Percentiles rank a stretch among this genome's conserved stretches.
Evolutionary conservation across 441 rosid genomes (phyloP).

Genomic region (Populus tomentosa): DNA sequence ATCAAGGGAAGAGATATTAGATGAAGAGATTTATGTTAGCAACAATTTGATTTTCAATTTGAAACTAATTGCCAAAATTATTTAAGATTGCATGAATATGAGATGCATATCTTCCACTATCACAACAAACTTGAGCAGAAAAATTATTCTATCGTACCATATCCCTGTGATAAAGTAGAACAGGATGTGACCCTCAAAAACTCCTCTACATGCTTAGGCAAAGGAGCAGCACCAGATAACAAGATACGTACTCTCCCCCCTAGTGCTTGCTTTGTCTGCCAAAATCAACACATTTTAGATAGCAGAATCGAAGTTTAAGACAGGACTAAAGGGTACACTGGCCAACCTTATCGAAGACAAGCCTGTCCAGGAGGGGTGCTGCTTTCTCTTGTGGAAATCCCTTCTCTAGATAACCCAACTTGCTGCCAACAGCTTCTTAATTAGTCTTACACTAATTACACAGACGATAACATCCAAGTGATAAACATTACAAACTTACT

Average conservation of each 20-base stretch:
- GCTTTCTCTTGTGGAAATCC: constrained; percentile 79
- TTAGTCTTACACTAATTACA: constrained; percentile 10
- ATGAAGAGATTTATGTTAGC: too few relatives aligned
- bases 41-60: too few relatives aligned
- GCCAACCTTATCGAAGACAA: constrained; percentile 71
- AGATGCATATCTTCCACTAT: too few relatives aligned
- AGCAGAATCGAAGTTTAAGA: not conserved
- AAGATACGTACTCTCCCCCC: constrained; percentile 76
- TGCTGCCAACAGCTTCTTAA: constrained; percentile 42
- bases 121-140: not conserved
- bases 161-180: constrained; percentile 84
- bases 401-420: constrained; percentile 57
- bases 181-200: constrained; percentile 74
- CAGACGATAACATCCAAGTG: constrained; percentile 1
- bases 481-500: constrained; percentile 43
- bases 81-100: too few relatives aligned
- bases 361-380: constrained; percentile 70
- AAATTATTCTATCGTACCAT: constrained; percentile 43
- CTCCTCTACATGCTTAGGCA: constrained; percentile 87
- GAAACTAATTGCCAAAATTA: too few relatives aligned
- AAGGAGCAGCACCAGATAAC: constrained; percentile 94
- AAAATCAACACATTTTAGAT: constrained; percentile 9
- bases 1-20: too few relatives aligned
- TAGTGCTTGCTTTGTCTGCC: constrained; percentile 64
- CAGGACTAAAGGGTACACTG: not conserved